Conservation (phyloP, 164 flowering plant species). For the Nymphaea thermarum region DNA sequence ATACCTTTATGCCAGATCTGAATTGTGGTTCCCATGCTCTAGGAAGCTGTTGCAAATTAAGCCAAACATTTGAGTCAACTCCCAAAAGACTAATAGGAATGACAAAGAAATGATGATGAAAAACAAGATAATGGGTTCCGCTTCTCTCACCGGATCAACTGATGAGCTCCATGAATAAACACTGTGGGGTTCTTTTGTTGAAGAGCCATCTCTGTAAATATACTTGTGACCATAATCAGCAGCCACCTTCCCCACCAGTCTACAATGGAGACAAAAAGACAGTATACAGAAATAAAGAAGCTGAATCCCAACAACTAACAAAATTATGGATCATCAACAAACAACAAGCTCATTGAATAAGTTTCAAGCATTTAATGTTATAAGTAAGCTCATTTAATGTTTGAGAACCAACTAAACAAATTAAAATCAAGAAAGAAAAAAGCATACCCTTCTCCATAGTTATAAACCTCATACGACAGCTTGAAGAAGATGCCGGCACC, state of each 20-base stretch:
- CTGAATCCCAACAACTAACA: background rate
- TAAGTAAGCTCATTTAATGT: background rate
- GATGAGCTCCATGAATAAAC: conserved; percentile 55
- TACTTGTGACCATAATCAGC: conserved; percentile 77
- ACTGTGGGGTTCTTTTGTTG: conserved; percentile 31
- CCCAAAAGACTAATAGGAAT: background rate
- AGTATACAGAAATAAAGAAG: too few relatives aligned
- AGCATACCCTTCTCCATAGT: conserved; percentile 73
- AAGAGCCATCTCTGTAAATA: conserved; percentile 39
- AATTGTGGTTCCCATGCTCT: conserved; percentile 72
- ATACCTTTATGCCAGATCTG: conserved; percentile 73
- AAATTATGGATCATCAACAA: background rate
- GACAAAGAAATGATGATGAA: background rate
- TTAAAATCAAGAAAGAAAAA: background rate
- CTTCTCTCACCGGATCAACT: conserved; percentile 52
- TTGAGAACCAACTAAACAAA: background rate
- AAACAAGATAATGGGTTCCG: background rate
- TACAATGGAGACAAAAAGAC: conserved; percentile 10
- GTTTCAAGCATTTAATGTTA: background rate
- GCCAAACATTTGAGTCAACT: background rate
- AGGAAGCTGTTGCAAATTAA: conserved; percentile 42
- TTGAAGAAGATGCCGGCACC: conserved; percentile 76
- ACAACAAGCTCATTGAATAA: background rate
- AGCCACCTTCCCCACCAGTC: conserved; percentile 69
- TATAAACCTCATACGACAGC: conserved; percentile 82